Conservation (phyloP, 306 rosid species). For the Echinosophora koreensis region DNA sequence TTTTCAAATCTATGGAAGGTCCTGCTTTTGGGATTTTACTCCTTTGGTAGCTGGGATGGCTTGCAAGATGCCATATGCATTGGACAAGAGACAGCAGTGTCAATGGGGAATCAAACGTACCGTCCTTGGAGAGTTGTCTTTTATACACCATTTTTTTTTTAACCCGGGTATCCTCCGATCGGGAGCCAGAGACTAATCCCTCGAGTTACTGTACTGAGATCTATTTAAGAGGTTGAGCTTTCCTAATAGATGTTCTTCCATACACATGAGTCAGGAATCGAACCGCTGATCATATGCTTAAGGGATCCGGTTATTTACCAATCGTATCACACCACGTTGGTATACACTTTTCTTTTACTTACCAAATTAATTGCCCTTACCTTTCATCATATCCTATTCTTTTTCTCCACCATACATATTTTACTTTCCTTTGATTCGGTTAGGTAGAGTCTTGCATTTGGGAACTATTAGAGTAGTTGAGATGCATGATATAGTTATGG, state of each 20-base stretch:
- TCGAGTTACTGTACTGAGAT: too few species aligned
- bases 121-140: slow-evolving; percentile 55
- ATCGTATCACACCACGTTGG: too few species aligned
- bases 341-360: too few species aligned
- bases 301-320: too few species aligned
- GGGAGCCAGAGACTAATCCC: too few species aligned
- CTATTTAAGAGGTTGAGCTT: too few species aligned
- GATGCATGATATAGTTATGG: background rate
- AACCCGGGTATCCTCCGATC: too few species aligned
- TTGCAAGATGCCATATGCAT: slow-evolving; percentile 59
- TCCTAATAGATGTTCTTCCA: too few species aligned
- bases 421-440: background rate
- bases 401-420: slow-evolving; percentile 13
- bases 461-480: background rate
- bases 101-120: slow-evolving; percentile 64
- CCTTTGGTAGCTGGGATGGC: slow-evolving; percentile 58
- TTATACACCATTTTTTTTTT: background rate
- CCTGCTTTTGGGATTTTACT: slow-evolving; percentile 30
- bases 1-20: slow-evolving; percentile 51
- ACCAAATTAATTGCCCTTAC: too few species aligned
- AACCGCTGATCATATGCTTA: too few species aligned
- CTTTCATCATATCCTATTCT: slow-evolving; percentile 26
- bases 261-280: too few species aligned
- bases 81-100: slow-evolving; percentile 62
- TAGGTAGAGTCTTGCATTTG: background rate